Evolutionary conservation across 2,329 filamentous ascomycete species (phyloP).

Genomic region (Paradendryphiella salina): DNA sequence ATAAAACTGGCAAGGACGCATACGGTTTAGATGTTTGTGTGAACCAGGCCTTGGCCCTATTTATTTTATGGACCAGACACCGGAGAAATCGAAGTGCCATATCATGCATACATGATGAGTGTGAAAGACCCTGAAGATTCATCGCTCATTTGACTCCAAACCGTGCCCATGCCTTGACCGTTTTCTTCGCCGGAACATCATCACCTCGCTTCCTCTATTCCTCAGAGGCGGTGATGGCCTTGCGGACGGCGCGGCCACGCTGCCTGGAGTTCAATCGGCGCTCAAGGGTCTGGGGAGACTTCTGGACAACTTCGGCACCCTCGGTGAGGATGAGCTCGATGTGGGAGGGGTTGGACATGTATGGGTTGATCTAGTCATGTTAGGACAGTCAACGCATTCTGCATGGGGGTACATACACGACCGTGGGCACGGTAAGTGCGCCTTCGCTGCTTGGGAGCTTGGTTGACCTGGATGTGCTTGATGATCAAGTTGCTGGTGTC

Average conservation of each 20-base stretch:
- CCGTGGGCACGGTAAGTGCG: conserved; percentile 99
- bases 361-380: conserved; percentile 86
- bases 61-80: conserved; percentile 46
- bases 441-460: conserved; percentile 98
- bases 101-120: conserved; percentile 46
- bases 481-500: conserved; percentile 95
- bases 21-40: conserved; percentile 25
- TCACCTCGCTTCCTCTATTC: conserved; percentile 16
- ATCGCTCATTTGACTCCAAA: conserved; percentile 48
- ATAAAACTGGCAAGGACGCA: conserved; percentile 1
- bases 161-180: conserved; percentile 43
- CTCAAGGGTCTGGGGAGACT: conserved; percentile 71
- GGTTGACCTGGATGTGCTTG: conserved; percentile 99
- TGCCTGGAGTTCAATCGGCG: conserved; percentile 87
- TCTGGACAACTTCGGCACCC: conserved; percentile 92
- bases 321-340: conserved; percentile 99
- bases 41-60: conserved; percentile 42
- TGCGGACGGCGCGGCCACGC: conserved; percentile 70
- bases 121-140: conserved; percentile 46
- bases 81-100: conserved; percentile 45
- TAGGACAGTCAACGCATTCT: conserved; percentile 9
- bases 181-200: conserved; percentile 30
- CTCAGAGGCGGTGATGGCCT: conserved; percentile 62
- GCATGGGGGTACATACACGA: conserved; percentile 74
- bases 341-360: conserved; percentile 99